These are phyloP conservation scores for Potentilla sterilis DNA, from an alignment of 306 rosid species.

Conservation along the genomic window DNA sequence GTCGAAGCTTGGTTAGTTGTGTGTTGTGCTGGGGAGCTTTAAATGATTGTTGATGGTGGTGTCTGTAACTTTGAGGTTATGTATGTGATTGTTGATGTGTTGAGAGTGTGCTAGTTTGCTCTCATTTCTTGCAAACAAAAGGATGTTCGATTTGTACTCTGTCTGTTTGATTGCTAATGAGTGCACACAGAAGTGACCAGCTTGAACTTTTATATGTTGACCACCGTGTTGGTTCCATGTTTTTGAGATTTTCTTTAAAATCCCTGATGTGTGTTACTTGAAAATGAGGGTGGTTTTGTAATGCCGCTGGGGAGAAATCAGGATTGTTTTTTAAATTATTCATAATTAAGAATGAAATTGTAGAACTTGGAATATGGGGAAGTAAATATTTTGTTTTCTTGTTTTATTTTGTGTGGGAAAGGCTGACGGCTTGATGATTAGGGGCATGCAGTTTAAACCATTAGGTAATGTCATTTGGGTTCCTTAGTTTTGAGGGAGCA, in stretches of 20 bases:
- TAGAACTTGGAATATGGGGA: not conserved
- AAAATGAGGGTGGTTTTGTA: not conserved
- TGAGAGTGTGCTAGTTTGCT: not conserved
- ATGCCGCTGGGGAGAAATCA: not conserved
- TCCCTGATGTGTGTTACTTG: not conserved
- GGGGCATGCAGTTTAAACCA: not conserved
- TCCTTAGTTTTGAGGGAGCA: slow-evolving; percentile 6
- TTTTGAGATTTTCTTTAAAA: not conserved
- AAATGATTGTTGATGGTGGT: not conserved
- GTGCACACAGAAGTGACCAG: not conserved
- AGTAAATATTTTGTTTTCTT: not conserved
- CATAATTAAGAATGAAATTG: not conserved
- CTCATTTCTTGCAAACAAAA: not conserved
- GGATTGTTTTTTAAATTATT: not conserved
- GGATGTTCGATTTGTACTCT: not conserved
- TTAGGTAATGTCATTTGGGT: not conserved
- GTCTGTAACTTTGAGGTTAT: not conserved
- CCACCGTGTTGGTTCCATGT: not conserved
- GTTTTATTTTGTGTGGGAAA: not conserved
- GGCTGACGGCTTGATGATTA: not conserved
- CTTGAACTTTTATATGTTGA: not conserved
- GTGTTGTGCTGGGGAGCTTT: not conserved
- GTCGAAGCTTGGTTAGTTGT: not conserved
- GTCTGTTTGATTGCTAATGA: not conserved
- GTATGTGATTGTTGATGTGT: not conserved